Percentiles rank a stretch among this genome's conserved stretches.
Conservation (phyloP, 257 asterid genomes). For the Lycium barbarum region DNA sequence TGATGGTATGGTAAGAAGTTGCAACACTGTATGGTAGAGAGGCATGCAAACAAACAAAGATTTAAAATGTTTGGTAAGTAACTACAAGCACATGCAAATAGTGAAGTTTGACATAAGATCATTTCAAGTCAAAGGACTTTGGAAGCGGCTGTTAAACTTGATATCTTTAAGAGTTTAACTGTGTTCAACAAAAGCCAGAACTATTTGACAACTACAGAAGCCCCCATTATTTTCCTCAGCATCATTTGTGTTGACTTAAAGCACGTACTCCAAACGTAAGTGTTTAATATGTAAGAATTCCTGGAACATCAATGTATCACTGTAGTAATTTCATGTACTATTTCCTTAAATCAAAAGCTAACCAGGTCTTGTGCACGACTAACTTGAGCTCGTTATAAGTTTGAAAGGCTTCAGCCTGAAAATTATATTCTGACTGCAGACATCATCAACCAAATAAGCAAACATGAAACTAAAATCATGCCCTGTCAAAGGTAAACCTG, state of each 20-base stretch:
- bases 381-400: neutral
- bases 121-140: neutral
- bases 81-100: neutral
- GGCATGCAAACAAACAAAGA: neutral
- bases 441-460: neutral
- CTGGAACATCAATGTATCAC: neutral
- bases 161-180: constrained; percentile 15
- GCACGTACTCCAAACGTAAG: neutral
- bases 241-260: neutral
- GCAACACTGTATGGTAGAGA: neutral
- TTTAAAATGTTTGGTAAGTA: constrained; percentile 4
- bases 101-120: neutral
- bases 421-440: neutral
- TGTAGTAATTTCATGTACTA: neutral
- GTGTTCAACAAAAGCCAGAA: neutral
- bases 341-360: neutral
- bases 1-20: neutral
- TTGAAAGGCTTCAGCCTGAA: neutral
- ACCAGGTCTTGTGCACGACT: neutral
- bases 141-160: neutral
- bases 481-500: neutral
- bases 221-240: neutral
- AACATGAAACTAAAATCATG: neutral
- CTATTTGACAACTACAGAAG: neutral
- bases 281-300: neutral